Base-by-base conservation (phyloP, 805 yeast species). In the Cyberlindnera subsufficiens region DNA sequence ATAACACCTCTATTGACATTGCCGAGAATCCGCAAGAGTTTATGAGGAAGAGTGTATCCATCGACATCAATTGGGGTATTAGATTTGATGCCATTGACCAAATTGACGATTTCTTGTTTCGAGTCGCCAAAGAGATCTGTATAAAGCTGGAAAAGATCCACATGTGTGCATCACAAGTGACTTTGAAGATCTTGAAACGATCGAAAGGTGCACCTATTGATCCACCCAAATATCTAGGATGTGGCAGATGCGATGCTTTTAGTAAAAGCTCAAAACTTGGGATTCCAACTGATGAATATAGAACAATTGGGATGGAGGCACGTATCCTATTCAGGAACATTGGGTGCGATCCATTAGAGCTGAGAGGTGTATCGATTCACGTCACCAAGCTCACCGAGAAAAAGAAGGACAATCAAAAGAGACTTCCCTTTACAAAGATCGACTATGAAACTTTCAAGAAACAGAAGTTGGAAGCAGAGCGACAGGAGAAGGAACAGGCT, bases 41-140 rank as follows among this genome's bases (percentile, higher is more conserved):
- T 16, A 71, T 76, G 11, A 69, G 95, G 22, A 88, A 87, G 53
- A 77, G 93, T 1, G 74, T 91, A 0, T 87, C 96, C 0, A 84
- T 89, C 4, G 98, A 91, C 56, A 82, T 91, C 22, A 86, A 88
- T 48, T 91, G 88, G 82, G 98, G 96, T 0, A 85, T 91, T 1
- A 59, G 98, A 38, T 84, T 90, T 50, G 74, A 78, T 29, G 66
- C 66, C 1, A 67, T 74, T 27, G 59, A 62, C 0, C 87, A 91
- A 55, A 76, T 83, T 19, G 90, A 83, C 47, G 50, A 42, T 5
- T 93, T 91, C 54, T 56, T 87, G 9, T 64, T 68, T 30, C 64
- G 74, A 16, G 63, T 89, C 38, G 68, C 83, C 1, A 61, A 64
- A 27, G 96, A 88, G 54, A 55, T 93, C 39, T 64, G 72, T 39